Evolutionary conservation across 208 protist species (phyloP), one percentile per base, ranked within the genome.

Genomic region (Leishmania braziliensis): DNA sequence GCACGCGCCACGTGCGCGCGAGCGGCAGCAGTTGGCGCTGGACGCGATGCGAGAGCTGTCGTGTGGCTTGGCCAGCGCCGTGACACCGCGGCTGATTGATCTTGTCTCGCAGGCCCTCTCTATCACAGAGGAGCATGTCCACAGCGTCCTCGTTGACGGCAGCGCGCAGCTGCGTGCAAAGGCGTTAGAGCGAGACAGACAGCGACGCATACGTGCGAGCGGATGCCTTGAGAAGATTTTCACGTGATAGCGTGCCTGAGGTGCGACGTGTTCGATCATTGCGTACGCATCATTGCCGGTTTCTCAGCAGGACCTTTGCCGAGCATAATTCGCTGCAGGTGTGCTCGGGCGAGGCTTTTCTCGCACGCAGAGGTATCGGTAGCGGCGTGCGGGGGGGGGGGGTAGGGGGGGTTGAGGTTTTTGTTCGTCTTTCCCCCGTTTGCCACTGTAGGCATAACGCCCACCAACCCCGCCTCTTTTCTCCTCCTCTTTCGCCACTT

Each of bases 121-220:
- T 0, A 62, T 93, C 12, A 92, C 89, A 0, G 91, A 92, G 83
- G 60, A 90, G 69, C 87, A 94, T 78, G 88, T 92, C 23, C 86
- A 93, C 66, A 82, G 83, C 23, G 86, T 90, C 5, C 81, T 93
- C 4, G 36, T 91, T 12, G 81, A 89, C 39, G 88, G 89, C 76
- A 92, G 80, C 73, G 82, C 78, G n/a, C 72, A 83, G 14, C 90
- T 95, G 60, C 88, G 88, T 3, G 84, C 72, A 48, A 84, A 82
- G 60, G 84, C 87, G 50, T 71, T 95, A 50, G 29, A 82, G 53
- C 48, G 65, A 36, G 36, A 58, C 6, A 51, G 33, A 6, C 23
- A 68, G 39, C 58, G 62, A 16, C 56, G 62, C 60, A 29, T 79
- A 46, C 56, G 48, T 71, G 23, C 76, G 26, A 68, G 62, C 29